Evolutionary conservation across 805 yeast genomes (phyloP).

Genomic region (Blastobotrys robertii): DNA sequence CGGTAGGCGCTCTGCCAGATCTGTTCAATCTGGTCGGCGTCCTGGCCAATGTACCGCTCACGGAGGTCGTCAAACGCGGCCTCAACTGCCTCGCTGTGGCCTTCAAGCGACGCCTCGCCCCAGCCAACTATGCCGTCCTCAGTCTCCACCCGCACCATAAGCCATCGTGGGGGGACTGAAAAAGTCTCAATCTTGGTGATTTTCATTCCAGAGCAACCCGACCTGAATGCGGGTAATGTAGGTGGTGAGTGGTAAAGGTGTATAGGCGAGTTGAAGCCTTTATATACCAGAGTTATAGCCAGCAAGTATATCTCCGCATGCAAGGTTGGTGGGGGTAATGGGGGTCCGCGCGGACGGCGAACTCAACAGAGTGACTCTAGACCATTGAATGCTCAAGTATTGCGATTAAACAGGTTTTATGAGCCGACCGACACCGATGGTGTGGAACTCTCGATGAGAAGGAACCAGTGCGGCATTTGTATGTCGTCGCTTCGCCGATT

Average conservation of each 20-base stretch:
- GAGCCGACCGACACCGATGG: no score
- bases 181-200: slow-evolving; percentile 22
- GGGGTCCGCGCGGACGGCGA: no score
- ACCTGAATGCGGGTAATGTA: not conserved
- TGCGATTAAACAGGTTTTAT: no score
- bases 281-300: no score
- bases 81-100: slow-evolving; percentile 27
- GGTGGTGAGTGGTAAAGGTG: not conserved
- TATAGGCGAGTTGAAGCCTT: not conserved
- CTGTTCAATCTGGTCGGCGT: slow-evolving; percentile 22
- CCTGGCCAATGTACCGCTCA: slow-evolving; percentile 26
- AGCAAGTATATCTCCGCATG: no score
- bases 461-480: no score
- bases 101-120: slow-evolving; percentile 27
- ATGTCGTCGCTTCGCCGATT: no score
- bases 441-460: no score
- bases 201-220: not conserved
- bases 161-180: slow-evolving; percentile 26
- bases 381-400: no score
- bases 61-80: slow-evolving; percentile 25
- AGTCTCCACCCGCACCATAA: slow-evolving; percentile 22
- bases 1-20: slow-evolving; percentile 24
- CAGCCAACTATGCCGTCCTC: slow-evolving; percentile 23
- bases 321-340: no score
- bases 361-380: no score